Percentiles rank a stretch among this genome's conserved stretches.
phyloP scores from a whole-genome alignment of 2,329 filamentous ascomycete genomes.

The Didymellaceae sp. region DNA sequence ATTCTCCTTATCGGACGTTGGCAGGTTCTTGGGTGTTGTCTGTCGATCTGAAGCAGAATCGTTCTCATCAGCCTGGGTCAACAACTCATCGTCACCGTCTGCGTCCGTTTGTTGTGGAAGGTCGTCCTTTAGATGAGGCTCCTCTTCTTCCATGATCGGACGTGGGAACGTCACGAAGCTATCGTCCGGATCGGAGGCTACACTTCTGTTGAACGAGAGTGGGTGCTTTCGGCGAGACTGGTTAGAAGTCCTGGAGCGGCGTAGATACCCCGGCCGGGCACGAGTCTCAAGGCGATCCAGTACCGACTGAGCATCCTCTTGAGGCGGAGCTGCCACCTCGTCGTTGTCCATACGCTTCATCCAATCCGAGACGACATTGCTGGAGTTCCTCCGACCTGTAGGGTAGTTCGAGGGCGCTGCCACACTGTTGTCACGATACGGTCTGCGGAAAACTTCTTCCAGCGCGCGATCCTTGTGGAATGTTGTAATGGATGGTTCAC shows the following conservation, averaged over 20 bases:
- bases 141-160: constrained; percentile 56
- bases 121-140: constrained; percentile 50
- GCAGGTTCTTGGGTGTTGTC: constrained; percentile 23
- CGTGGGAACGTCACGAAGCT: constrained; percentile 37
- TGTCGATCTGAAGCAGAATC: constrained; percentile 38
- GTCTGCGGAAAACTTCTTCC: constrained; percentile 84
- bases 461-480: constrained; percentile 89
- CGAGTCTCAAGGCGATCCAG: constrained; percentile 64
- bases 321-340: constrained; percentile 67
- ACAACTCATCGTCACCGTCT: constrained; percentile 88
- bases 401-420: constrained; percentile 43
- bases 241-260: constrained; percentile 56
- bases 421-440: constrained; percentile 65
- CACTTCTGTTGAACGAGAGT: constrained; percentile 60
- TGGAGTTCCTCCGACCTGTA: constrained; percentile 71
- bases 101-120: constrained; percentile 73
- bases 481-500: constrained; percentile 86
- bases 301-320: constrained; percentile 66
- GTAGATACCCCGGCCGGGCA: constrained; percentile 57
- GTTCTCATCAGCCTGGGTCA: constrained; percentile 72
- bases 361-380: constrained; percentile 86
- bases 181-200: constrained; percentile 63
- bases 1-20: constrained; percentile 37
- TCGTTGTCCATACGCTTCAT: constrained; percentile 74
- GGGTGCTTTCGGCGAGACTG: constrained; percentile 52